phyloP scores from a whole-genome alignment of 352 stramenopile genomes.

The Phytophthora nicotianae region DNA sequence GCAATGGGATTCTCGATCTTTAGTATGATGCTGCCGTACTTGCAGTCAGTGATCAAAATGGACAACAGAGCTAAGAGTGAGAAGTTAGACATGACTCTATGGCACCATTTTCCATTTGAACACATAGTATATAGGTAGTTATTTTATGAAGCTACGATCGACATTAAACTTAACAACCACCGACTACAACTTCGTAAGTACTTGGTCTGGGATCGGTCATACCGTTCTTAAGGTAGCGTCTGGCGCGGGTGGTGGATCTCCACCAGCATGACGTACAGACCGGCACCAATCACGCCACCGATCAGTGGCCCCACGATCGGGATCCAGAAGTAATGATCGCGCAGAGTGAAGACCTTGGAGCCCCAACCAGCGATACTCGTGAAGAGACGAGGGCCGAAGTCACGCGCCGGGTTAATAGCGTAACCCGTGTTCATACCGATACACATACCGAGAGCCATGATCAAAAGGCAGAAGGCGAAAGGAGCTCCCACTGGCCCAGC shows the following conservation, averaged over 20 bases:
- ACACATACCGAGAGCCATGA: slow-evolving; percentile 58
- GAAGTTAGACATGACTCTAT: no score
- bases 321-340: slow-evolving; percentile 59
- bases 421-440: slow-evolving; percentile 63
- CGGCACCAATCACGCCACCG: slow-evolving; percentile 39
- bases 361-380: slow-evolving; percentile 41
- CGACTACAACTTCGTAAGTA: not conserved
- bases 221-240: slow-evolving; percentile 19
- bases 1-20: slow-evolving; percentile 6
- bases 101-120: no score
- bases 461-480: slow-evolving; percentile 46
- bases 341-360: slow-evolving; percentile 46
- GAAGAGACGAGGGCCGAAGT: slow-evolving; percentile 51
- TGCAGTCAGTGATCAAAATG: no score
- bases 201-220: slow-evolving; percentile 6
- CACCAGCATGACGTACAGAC: slow-evolving; percentile 43
- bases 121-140: slow-evolving; percentile 24
- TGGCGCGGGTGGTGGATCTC: slow-evolving; percentile 47
- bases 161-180: no score
- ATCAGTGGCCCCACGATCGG: slow-evolving; percentile 44
- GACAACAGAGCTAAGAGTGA: no score
- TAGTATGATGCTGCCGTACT: no score
- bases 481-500: slow-evolving; percentile 35
- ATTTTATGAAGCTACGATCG: slow-evolving; percentile 31
- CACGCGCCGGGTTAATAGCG: slow-evolving; percentile 53